Evolutionary conservation across 306 rosid genomes (phyloP), one percentile per base, ranked within the genome.

Genomic region (Elaeagnus macrophylla): DNA sequence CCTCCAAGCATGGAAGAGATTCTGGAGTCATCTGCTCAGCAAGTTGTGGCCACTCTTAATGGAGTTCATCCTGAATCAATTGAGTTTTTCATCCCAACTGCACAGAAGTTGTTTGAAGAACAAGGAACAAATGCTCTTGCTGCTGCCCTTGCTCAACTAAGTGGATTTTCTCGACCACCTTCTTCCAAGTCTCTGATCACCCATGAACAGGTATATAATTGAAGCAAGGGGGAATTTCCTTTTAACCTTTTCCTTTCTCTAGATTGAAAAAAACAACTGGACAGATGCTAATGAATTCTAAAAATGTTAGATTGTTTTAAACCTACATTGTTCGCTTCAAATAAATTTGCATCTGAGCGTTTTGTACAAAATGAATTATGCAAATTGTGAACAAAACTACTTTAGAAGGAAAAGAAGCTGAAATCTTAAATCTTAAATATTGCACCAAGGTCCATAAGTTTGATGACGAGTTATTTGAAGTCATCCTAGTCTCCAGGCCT

Each of bases 111-210:
- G 61, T 71, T 91, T 44, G 89, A 87, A 40, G 93, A 91, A 71
- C 91, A 75, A 72, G 99, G 99, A 59, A 53, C 79, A 55, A 54
- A 57, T 58, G 96, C 99, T 67, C 87, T 91, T 56, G 99, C 99
- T 18, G 96, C 99, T 67, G 99, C 99, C 37, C 79, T 91, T 15
- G 99, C 99, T 58, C 96, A 87, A 6, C 75, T 91, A 57, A 91
- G 99, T 72, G 99, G 99, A 57, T 91, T 91, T 62, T 75, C 99
- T 37, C 70, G 64, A 54, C 99, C 99, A 67, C 99, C 96, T 5
- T 91, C 99, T 39, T 87, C 89, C 39, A 79, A 93, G 48, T 91
- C 99, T 55, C 93, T 84, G 49, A 72, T 91, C 69, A 80, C 52
- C 67, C 99, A 87, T 25, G 96, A 87, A 58, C 96, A 85, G 95